Percentiles rank a stretch among this genome's conserved stretches.
Conservation (phyloP, 2,329 filamentous ascomycete species). For the Diaporthe ampelina region DNA sequence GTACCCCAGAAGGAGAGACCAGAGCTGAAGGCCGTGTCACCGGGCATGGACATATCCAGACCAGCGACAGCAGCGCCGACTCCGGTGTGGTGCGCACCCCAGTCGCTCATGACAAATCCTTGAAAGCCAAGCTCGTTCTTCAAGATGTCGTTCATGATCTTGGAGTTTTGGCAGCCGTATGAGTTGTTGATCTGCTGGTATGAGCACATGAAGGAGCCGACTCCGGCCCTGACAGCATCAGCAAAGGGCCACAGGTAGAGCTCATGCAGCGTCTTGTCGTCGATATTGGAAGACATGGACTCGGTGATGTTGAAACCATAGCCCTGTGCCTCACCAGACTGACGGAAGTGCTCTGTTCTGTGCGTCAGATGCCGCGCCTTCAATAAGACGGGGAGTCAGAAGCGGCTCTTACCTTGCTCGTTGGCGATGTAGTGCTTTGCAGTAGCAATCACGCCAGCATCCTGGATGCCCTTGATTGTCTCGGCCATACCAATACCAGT, state of each 20-base stretch:
- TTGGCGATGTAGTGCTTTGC: conserved; percentile 81
- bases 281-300: conserved; percentile 64
- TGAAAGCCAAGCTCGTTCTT: conserved; percentile 77
- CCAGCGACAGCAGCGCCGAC: conserved; percentile 72
- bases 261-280: conserved; percentile 73
- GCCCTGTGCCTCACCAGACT: conserved; percentile 66
- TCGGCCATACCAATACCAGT: conserved; percentile 80
- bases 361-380: conserved; percentile 29
- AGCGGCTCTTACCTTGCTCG: conserved; percentile 66
- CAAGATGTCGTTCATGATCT: conserved; percentile 72
- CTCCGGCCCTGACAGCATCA: conserved; percentile 71
- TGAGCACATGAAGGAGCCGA: conserved; percentile 63
- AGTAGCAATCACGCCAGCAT: conserved; percentile 82
- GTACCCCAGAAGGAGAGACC: conserved; percentile 84
- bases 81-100: conserved; percentile 78
- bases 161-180: conserved; percentile 76
- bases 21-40: conserved; percentile 82
- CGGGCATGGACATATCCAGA: conserved; percentile 91
- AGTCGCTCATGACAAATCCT: conserved; percentile 72
- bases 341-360: conserved; percentile 76
- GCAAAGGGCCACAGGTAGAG: conserved; percentile 75
- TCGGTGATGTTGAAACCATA: conserved; percentile 76
- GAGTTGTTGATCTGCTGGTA: conserved; percentile 77
- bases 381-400: background rate
- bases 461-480: conserved; percentile 84